Evolutionary conservation across 805 yeast species (phyloP), one percentile per base, ranked within the genome.

Genomic region (Candida ovalis): DNA sequence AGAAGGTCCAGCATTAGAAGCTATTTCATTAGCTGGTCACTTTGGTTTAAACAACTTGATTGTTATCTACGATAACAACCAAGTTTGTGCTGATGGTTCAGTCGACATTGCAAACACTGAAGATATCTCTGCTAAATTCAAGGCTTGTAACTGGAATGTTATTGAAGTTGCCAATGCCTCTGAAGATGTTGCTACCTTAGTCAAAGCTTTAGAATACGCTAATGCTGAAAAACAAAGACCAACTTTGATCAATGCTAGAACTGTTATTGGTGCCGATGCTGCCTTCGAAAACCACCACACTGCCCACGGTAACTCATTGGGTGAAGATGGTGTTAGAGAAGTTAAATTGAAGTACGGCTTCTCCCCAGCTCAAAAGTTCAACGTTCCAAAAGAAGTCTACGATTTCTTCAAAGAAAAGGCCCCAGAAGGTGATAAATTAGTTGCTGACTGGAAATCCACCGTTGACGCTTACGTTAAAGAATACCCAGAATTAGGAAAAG

Each of bases 1-100:
- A 87, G 99, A 92, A 78, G 99, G 99, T 80, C 88, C 92, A 53
- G 80, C 97, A 52, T 81, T 92, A 49, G 99, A 92, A 78, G 92
- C 97, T 48, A 80, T 81, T 57, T 92, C 99, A 28, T 72, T 91
- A 51, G 99, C 99, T 55, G 99, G 99, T 63, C 99, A 92, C 74
- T 78, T 91, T 71, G 79, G 89, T 75, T 82, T 92, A 68, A 85
- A 86, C 71, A 91, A 91, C 77, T 81, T 92, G 75, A 88, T 92
- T 72, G 90, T 91, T 53, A 80, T 92, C 72, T 92, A 91, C 82
- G 99, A 92, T 70, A 96, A 90, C 77, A 92, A 92, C 84, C 86
- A 84, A 67, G 90, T 92, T 77, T 86, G 98, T 63, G 92, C 92
- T 68, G 99, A 92, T 70, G 99, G 99, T 77, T 75, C 78, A 71